Evolutionary conservation across 805 yeast genomes (phyloP).

Genomic region (Lipomyces sp.): DNA sequence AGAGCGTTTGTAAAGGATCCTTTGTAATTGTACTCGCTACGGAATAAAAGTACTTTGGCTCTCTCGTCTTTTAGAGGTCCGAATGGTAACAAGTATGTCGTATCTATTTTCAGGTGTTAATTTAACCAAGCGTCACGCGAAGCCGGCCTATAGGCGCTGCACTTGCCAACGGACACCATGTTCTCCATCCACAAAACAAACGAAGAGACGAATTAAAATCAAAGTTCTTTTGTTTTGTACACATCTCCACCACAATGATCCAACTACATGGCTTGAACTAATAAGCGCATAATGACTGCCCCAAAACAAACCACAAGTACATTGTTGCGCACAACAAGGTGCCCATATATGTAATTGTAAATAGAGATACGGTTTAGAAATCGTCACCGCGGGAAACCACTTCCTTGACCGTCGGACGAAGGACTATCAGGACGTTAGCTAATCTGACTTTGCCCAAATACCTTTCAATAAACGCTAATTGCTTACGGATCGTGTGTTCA

Average conservation of each 20-base stretch:
- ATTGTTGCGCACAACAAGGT: neutral
- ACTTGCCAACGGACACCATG: neutral
- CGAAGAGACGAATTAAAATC: neutral
- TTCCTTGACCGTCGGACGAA: slow-evolving; percentile 91
- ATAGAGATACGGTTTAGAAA: slow-evolving; percentile 52
- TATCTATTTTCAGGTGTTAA: neutral
- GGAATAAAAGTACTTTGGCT: neutral
- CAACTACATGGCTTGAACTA: neutral
- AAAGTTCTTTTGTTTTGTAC: neutral
- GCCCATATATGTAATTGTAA: neutral
- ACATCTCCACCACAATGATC: neutral
- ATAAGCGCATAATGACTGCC: neutral
- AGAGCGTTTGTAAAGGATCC: neutral
- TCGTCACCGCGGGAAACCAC: slow-evolving; percentile 96
- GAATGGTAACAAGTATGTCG: neutral
- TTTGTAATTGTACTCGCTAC: neutral
- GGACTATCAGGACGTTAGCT: slow-evolving; percentile 51
- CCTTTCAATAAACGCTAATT: neutral
- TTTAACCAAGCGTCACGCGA: neutral
- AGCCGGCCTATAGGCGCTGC: neutral
- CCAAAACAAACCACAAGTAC: neutral
- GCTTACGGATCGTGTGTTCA: slow-evolving; percentile 72
- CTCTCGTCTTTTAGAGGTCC: neutral
- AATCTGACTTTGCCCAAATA: too few species aligned
- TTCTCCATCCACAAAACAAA: neutral